Conservation (phyloP, 2,329 filamentous ascomycete genomes). For the Diplodia scrobiculata region DNA sequence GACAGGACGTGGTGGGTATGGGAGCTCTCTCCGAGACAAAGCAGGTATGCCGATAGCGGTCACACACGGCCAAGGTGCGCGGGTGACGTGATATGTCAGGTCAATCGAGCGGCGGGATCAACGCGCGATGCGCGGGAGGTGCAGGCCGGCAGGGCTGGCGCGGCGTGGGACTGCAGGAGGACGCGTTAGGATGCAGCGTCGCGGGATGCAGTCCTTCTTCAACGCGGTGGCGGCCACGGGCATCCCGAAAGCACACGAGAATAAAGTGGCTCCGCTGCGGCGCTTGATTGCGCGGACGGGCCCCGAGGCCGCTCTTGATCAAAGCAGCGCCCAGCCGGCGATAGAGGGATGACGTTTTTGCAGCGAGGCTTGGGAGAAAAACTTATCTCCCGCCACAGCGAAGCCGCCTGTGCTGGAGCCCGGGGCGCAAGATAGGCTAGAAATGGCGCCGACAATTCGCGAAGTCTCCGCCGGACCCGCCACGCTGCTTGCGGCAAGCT, state of each 20-base stretch:
- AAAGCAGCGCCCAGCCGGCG: slow-evolving; percentile 15
- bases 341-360: slow-evolving; percentile 24
- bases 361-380: slow-evolving; percentile 25
- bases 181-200: background rate
- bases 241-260: slow-evolving; percentile 25
- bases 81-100: slow-evolving; percentile 35
- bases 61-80: slow-evolving; percentile 29
- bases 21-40: slow-evolving; percentile 32
- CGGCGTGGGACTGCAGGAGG: background rate
- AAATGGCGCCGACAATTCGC: slow-evolving; percentile 19
- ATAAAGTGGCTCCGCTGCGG: slow-evolving; percentile 26
- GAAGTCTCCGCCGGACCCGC: slow-evolving; percentile 22
- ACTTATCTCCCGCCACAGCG: slow-evolving; percentile 26
- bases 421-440: slow-evolving; percentile 19
- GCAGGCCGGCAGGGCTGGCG: slow-evolving; percentile 8
- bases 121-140: slow-evolving; percentile 22
- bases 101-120: slow-evolving; percentile 26
- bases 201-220: slow-evolving; percentile 21
- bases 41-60: slow-evolving; percentile 37
- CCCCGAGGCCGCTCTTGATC: slow-evolving; percentile 24
- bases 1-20: slow-evolving; percentile 24
- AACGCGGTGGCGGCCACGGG: slow-evolving; percentile 8
- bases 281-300: slow-evolving; percentile 23
- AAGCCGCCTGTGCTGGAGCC: slow-evolving; percentile 6
- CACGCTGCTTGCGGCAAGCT: slow-evolving; percentile 7